A percentile compares a stretch with the other conserved stretches of the same genome.
Evolutionary conservation across 2,329 filamentous ascomycete species (phyloP).

Genomic region (Epichloe coenophiala): DNA sequence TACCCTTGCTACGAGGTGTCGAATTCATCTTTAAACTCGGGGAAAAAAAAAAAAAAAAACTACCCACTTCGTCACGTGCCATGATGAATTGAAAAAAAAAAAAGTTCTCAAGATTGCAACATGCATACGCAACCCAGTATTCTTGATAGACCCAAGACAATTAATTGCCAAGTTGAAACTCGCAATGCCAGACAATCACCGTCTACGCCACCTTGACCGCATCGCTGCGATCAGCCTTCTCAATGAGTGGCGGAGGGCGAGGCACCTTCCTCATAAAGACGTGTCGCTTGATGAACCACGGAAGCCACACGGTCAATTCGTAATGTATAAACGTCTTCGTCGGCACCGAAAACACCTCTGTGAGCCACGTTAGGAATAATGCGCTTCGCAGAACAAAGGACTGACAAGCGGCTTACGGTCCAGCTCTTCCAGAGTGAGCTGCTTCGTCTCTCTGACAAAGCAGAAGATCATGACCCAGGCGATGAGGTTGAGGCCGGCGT

Average conservation of each 20-base stretch:
- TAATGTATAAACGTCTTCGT: constrained; percentile 19
- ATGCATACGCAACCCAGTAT: too few relatives aligned
- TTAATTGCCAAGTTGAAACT: too few relatives aligned
- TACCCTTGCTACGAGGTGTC: too few relatives aligned
- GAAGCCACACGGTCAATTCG: constrained; percentile 20
- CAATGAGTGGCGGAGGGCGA: constrained; percentile 19
- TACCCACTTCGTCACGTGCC: too few relatives aligned
- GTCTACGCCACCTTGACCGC: constrained; percentile 3
- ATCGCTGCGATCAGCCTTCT: constrained; percentile 4
- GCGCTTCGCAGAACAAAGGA: neutral
- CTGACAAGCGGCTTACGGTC: constrained; percentile 10
- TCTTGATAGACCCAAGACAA: too few relatives aligned
- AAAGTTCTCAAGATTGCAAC: too few relatives aligned
- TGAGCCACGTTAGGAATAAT: neutral
- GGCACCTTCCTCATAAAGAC: constrained; percentile 18
- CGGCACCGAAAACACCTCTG: constrained; percentile 20
- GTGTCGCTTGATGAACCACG: constrained; percentile 25
- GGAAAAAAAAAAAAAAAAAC: too few relatives aligned
- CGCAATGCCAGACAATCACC: neutral
- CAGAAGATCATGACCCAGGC: constrained; percentile 33
- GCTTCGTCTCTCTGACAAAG: constrained; percentile 34
- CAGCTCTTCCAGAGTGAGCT: constrained; percentile 30
- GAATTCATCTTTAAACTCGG: too few relatives aligned
- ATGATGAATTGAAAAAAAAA: too few relatives aligned
- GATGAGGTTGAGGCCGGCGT: constrained; percentile 31